Evolutionary conservation across 176 grass and related monocot species (phyloP), one percentile per base, ranked within the genome.

Genomic region (Rhynchospora tenuis): DNA sequence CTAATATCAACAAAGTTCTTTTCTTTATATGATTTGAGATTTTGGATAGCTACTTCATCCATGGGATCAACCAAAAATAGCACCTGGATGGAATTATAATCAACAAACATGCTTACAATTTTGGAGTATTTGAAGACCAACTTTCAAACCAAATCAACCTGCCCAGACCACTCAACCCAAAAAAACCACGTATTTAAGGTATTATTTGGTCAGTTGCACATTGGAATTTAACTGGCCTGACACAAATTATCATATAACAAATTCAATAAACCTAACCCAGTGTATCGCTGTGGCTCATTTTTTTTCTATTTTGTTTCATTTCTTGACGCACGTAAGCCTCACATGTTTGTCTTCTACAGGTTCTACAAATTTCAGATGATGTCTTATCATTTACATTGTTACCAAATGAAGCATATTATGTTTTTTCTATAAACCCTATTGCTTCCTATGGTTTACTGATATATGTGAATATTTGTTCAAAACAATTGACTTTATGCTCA

Each of bases 1-100:
- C 89, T 99, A 83, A 99, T 99, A 87, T 99, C 96, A 60, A 95
- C 86, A 10, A 99, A 99, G 58, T 84, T 91, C 81, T 99, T 99
- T 79, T 99, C 96, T 90, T 95, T 99, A 84, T 99, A 99, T 55
- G 96, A 93, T 56, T 62, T 85, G 80, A 99, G 86, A 88, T 95
- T 95, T 88, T 93, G 91, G 54, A 99, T 65, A 88, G 88, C 91
- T 19, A 99, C 88, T 83, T 99, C 96, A 89, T 99, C 96, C 96
- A 99, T 95, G 29, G 93, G 96, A 51, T 99, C 96, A 51, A 99
- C 90, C 58, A 95, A 89, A 93, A 99, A 91, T 66, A 99, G 81
- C 75, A 99, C 93, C 96, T 99, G 75, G 26, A 67, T 87, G 65
- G 82, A 85, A 69, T 14, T 77, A 56, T 4, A 77, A 77, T 77